These are phyloP conservation scores for Escallonia herrerae DNA, from an alignment of 129 eudicot genomes.

Conservation along the genomic window DNA sequence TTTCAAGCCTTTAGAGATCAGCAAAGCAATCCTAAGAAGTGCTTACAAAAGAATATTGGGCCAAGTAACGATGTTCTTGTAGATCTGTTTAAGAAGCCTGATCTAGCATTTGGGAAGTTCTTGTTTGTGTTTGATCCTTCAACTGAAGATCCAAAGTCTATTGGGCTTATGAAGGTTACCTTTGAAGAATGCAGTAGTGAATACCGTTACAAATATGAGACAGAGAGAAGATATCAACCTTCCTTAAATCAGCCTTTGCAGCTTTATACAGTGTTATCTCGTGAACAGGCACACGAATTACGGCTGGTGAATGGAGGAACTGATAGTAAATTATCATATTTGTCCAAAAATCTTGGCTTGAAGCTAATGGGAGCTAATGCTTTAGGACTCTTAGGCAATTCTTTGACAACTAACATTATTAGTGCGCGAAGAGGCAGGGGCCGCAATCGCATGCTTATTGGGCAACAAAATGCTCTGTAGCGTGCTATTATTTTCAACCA, in stretches of 20 bases:
- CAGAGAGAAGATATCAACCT: slow-evolving; percentile 18
- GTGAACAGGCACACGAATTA: slow-evolving; percentile 68
- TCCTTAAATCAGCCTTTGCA: slow-evolving; percentile 31
- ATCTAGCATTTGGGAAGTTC: slow-evolving; percentile 53
- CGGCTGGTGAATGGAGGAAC: slow-evolving; percentile 43
- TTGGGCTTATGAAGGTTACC: slow-evolving; percentile 59
- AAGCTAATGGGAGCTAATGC: slow-evolving; percentile 68
- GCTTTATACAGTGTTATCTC: slow-evolving; percentile 61
- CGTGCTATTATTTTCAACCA: slow-evolving; percentile 7
- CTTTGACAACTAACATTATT: slow-evolving; percentile 36
- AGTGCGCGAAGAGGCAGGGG: slow-evolving; percentile 59
- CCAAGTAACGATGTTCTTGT: slow-evolving; percentile 37
- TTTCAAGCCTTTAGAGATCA: slow-evolving; percentile 31
- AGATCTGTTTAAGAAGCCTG: slow-evolving; percentile 66
- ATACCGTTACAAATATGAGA: slow-evolving; percentile 11
- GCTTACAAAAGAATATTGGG: slow-evolving; percentile 31
- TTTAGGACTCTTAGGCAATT: slow-evolving; percentile 38
- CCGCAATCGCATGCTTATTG: slow-evolving; percentile 34
- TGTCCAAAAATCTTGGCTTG: slow-evolving; percentile 51
- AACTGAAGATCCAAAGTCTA: slow-evolving; percentile 44
- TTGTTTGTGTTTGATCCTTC: slow-evolving; percentile 57
- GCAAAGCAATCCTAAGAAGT: slow-evolving; percentile 38
- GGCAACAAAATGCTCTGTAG: slow-evolving; percentile 23
- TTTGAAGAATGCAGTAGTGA: slow-evolving; percentile 29
- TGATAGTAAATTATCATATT: slow-evolving; percentile 32